Conservation (phyloP, 345 rosid genomes). For the Salix brachista region DNA sequence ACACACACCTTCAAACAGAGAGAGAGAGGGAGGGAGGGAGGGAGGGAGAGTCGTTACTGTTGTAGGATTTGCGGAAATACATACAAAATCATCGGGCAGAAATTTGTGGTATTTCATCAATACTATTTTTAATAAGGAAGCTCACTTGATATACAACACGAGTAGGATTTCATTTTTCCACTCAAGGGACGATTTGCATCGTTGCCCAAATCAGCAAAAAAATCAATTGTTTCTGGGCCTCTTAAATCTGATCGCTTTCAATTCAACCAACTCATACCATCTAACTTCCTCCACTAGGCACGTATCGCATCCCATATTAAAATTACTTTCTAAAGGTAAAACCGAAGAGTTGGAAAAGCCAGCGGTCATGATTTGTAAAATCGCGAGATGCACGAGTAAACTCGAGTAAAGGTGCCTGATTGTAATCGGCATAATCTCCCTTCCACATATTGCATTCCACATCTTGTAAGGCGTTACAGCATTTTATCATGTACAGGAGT, state of each 20-base stretch:
- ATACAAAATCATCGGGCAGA: background rate
- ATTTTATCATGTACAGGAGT: background rate
- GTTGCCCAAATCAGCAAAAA: background rate
- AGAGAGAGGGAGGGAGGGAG: background rate
- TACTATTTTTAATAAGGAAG: background rate
- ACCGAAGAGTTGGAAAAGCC: background rate
- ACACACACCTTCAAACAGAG: background rate
- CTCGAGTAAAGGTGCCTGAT: background rate
- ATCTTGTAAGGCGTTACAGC: background rate
- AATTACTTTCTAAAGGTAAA: background rate
- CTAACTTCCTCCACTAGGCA: background rate
- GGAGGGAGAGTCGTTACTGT: background rate
- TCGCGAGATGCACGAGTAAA: background rate
- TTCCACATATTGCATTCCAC: background rate
- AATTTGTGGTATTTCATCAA: background rate
- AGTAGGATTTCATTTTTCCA: background rate
- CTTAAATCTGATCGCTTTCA: background rate
- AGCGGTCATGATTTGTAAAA: background rate
- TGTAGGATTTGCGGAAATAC: background rate
- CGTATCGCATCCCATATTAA: background rate
- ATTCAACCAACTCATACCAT: background rate
- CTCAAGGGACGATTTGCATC: background rate
- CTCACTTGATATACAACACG: background rate
- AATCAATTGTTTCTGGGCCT: background rate
- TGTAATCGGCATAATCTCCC: background rate